A percentile compares a stretch with the other conserved stretches of the same genome.
Evolutionary conservation across 2,329 filamentous ascomycete species (phyloP).

Genomic region (Nemania diffusa): DNA sequence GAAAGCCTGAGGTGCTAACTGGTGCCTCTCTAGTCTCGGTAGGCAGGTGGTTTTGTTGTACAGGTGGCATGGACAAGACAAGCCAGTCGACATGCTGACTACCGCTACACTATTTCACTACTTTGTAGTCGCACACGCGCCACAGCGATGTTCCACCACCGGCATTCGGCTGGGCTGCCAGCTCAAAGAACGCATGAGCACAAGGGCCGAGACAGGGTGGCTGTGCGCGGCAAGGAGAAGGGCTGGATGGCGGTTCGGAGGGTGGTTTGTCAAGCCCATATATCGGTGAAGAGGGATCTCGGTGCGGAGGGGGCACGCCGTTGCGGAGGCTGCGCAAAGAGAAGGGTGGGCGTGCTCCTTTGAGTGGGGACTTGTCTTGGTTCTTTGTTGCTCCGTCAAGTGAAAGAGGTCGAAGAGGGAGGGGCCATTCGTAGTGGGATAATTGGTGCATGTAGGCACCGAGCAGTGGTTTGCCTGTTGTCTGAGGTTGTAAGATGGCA

Average conservation of each 20-base stretch:
- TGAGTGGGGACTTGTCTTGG: neutral
- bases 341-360: neutral
- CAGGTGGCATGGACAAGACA: constrained; percentile 31
- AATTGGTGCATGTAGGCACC: neutral
- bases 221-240: neutral
- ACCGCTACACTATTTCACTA: constrained; percentile 6
- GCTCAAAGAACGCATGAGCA: constrained; percentile 29
- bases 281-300: neutral
- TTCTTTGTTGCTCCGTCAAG: neutral
- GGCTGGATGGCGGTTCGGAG: neutral
- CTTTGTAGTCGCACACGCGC: constrained; percentile 14
- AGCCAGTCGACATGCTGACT: constrained; percentile 40
- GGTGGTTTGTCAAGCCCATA: neutral
- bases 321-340: constrained; percentile 20
- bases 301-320: constrained; percentile 15
- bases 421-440: neutral
- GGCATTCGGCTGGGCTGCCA: constrained; percentile 22
- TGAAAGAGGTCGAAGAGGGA: neutral
- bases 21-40: constrained; percentile 27
- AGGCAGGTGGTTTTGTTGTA: constrained; percentile 26
- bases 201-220: neutral
- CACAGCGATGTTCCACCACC: constrained; percentile 22
- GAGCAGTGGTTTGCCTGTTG: neutral
- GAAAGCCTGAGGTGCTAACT: constrained; percentile 15
- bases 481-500: neutral